phyloP scores from a whole-genome alignment of 1,139 yeast genomes.

The Hyphopichia buzzinii region DNA sequence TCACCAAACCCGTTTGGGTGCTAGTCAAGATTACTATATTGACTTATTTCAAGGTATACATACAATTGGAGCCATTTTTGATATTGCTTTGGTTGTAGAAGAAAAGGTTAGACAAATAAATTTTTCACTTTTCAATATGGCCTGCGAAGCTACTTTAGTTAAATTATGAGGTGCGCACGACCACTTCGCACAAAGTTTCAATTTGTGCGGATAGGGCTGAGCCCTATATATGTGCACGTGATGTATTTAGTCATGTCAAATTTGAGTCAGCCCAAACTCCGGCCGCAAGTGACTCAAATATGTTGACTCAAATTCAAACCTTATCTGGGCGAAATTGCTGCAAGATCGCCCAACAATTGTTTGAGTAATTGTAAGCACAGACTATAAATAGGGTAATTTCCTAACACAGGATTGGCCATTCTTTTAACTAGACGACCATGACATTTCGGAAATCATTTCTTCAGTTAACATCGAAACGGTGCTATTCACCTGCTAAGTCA shows the following conservation, averaged over 20 bases:
- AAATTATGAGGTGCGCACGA: not conserved
- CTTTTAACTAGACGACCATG: too few relatives aligned
- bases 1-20: conserved; percentile 35
- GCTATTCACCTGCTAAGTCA: conserved; percentile 5
- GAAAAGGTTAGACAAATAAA: conserved; percentile 5
- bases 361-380: not conserved
- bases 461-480: too few relatives aligned
- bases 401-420: too few relatives aligned
- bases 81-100: conserved; percentile 10
- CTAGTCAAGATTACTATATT: conserved; percentile 8
- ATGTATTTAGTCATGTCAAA: not conserved
- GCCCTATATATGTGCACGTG: not conserved
- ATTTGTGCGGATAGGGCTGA: not conserved
- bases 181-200: not conserved
- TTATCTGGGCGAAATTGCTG: not conserved
- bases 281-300: not conserved
- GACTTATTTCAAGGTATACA: conserved; percentile 37
- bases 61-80: conserved; percentile 88
- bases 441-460: too few relatives aligned
- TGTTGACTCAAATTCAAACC: not conserved
- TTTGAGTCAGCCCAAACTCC: not conserved
- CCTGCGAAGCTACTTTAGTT: not conserved
- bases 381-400: too few relatives aligned
- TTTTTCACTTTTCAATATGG: conserved; percentile 3
- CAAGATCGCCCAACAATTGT: not conserved